Conservation (phyloP, 768 basidiomycete genomes). For the Podaxis sp. region DNA sequence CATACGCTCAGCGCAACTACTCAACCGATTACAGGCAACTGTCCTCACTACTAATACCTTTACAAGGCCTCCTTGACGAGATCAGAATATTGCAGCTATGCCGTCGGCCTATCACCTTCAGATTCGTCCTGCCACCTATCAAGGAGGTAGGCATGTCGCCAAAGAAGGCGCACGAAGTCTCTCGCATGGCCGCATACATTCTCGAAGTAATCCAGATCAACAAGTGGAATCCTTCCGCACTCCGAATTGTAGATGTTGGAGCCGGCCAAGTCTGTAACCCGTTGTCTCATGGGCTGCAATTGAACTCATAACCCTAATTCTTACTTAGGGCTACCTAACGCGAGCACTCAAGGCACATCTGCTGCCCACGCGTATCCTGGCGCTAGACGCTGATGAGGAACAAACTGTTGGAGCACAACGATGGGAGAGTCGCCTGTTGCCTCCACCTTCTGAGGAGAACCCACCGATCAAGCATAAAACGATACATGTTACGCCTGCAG, state of each 20-base stretch:
- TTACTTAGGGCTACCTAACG: constrained; percentile 56
- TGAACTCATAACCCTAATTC: not conserved
- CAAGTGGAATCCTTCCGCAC: constrained; percentile 15
- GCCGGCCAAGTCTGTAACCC: constrained; percentile 59
- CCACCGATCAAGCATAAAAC: constrained; percentile 55
- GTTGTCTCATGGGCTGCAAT: not conserved
- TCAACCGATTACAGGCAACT: not conserved
- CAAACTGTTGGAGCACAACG: constrained; percentile 60
- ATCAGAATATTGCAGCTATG: constrained; percentile 25
- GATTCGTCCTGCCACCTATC: constrained; percentile 14
- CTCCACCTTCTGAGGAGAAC: constrained; percentile 17
- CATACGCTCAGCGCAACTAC: not conserved
- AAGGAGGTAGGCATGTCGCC: constrained; percentile 59
- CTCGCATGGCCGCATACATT: constrained; percentile 60
- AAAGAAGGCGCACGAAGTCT: constrained; percentile 75
- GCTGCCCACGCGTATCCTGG: constrained; percentile 49
- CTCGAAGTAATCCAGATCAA: constrained; percentile 32
- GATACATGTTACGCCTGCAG: constrained; percentile 49
- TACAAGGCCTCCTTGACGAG: constrained; percentile 19
- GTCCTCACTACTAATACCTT: constrained; percentile 7
- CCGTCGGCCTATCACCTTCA: constrained; percentile 24
- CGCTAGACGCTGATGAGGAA: constrained; percentile 59
- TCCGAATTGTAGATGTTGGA: constrained; percentile 68
- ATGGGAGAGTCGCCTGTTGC: constrained; percentile 34
- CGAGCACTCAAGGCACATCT: constrained; percentile 41